Evolutionary conservation across 208 protist genomes (phyloP).

Genomic region (Crithidia mellificae): DNA sequence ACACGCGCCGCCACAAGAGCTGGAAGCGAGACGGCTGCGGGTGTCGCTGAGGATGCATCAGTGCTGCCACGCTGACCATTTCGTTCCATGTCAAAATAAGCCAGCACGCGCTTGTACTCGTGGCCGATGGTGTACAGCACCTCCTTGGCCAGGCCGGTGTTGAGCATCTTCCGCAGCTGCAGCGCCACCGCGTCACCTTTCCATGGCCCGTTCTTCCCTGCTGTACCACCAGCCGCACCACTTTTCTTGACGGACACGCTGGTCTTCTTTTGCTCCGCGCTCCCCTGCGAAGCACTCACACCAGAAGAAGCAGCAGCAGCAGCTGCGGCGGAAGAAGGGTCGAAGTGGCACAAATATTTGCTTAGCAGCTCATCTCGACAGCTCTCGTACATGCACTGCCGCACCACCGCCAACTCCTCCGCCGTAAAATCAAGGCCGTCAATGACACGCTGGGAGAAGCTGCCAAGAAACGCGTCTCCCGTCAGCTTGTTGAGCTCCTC

Average conservation of each 20-base stretch:
- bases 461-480: conserved; percentile 72
- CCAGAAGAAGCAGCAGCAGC: background rate
- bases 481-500: conserved; percentile 47
- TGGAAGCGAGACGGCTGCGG: no score
- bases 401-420: conserved; percentile 72
- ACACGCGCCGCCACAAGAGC: conserved; percentile 9
- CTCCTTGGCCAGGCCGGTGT: conserved; percentile 77
- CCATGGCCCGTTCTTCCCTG: conserved; percentile 15
- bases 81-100: conserved; percentile 48
- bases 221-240: background rate
- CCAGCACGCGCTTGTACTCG: conserved; percentile 68
- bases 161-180: conserved; percentile 50
- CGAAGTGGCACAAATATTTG: conserved; percentile 54
- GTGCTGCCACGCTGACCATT: background rate
- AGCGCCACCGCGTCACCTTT: conserved; percentile 22
- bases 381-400: conserved; percentile 59
- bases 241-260: background rate
- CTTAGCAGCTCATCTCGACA: conserved; percentile 71
- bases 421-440: conserved; percentile 78
- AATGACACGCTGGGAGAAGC: conserved; percentile 79
- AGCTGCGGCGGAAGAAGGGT: conserved; percentile 7
- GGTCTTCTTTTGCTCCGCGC: background rate
- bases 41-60: background rate
- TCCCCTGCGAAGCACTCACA: no score
- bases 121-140: conserved; percentile 67